These are phyloP conservation scores for Guyanaporus albipodus DNA, from an alignment of 768 basidiomycete genomes.

Conservation along the genomic window DNA sequence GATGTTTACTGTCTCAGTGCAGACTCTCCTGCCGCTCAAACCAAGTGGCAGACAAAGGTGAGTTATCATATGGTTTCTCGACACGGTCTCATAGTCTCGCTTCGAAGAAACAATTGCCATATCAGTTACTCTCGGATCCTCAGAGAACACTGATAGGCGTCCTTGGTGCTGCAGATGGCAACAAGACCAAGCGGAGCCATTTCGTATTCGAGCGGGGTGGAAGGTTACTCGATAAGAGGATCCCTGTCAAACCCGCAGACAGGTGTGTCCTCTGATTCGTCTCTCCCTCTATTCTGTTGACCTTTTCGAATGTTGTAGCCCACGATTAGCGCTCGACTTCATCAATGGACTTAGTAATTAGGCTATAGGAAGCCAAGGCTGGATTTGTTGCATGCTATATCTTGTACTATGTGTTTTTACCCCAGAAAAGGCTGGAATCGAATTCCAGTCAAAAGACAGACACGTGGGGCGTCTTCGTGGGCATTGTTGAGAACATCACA, in stretches of 20 bases:
- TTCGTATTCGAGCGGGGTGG: constrained; percentile 93
- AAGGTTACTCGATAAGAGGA: constrained; percentile 77
- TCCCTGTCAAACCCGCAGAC: constrained; percentile 83
- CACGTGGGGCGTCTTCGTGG: too few relatives aligned
- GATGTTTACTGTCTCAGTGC: constrained; percentile 82
- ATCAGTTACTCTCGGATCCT: constrained; percentile 86
- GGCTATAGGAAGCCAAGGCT: not conserved
- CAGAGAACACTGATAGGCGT: constrained; percentile 73
- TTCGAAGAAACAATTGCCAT: constrained; percentile 77
- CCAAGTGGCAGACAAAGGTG: constrained; percentile 86
- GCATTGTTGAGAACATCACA: too few relatives aligned
- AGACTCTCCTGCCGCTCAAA: constrained; percentile 69
- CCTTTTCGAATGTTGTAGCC: constrained; percentile 35
- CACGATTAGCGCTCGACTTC: constrained; percentile 62
- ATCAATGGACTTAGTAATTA: constrained; percentile 44
- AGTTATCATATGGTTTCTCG: constrained; percentile 7
- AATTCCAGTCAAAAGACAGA: too few relatives aligned
- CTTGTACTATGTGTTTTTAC: constrained; percentile 9
- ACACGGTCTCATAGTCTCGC: not conserved
- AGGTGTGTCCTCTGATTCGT: constrained; percentile 45
- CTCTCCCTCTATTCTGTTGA: constrained; percentile 1
- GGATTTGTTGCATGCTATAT: constrained; percentile 7
- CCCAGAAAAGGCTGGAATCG: too few relatives aligned
- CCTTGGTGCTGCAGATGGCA: constrained; percentile 75
- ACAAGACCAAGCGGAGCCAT: constrained; percentile 86